Conservation (phyloP, 2,329 filamentous ascomycete genomes). For the Dendryphion nanum region DNA sequence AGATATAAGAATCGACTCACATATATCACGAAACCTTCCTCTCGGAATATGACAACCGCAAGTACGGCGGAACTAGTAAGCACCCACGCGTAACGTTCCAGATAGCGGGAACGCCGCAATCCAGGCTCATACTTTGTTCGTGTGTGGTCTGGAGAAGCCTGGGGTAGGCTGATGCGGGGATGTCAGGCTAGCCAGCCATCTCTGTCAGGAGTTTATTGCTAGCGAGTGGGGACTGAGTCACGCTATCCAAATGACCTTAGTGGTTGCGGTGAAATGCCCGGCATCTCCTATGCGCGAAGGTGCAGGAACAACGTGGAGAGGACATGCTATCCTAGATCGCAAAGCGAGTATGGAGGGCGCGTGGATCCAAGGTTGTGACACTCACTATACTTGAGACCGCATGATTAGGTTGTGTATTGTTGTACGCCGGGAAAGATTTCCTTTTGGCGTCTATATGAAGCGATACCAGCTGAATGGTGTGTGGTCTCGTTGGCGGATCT, state of each 20-base stretch:
- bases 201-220: too few species aligned
- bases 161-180: constrained; percentile 1
- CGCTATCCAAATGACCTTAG: not conserved
- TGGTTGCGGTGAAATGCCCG: not conserved
- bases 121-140: not conserved
- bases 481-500: too few species aligned
- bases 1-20: too few species aligned
- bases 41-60: too few species aligned
- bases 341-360: not conserved
- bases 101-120: not conserved
- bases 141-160: constrained; percentile 4
- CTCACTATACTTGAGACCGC: not conserved
- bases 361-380: not conserved
- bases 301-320: too few species aligned
- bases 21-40: too few species aligned
- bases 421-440: not conserved
- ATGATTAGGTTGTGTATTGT: not conserved
- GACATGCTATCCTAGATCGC: not conserved
- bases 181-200: not conserved
- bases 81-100: not conserved
- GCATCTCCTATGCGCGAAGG: too few species aligned
- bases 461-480: too few species aligned
- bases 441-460: not conserved
- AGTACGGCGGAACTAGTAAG: too few species aligned
- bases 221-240: not conserved